These are phyloP conservation scores for Cercospora zeina DNA, from an alignment of 2,329 filamentous ascomycete species.

Conservation along the genomic window DNA sequence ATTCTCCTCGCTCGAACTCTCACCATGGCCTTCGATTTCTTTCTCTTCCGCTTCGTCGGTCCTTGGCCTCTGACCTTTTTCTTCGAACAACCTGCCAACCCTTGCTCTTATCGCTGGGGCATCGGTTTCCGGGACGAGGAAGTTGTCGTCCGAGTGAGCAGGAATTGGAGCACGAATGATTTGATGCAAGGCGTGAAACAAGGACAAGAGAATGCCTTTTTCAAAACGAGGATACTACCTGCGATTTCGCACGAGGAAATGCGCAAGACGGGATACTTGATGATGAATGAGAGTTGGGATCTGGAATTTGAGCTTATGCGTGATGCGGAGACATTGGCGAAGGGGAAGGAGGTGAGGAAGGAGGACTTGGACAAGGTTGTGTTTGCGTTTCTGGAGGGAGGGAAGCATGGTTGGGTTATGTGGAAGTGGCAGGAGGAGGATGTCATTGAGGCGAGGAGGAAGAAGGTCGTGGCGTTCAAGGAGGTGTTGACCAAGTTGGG, in stretches of 20 bases:
- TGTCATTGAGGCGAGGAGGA: constrained; percentile 62
- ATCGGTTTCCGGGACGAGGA: constrained; percentile 78
- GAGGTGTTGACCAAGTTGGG: constrained; percentile 72
- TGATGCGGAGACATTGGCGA: constrained; percentile 67
- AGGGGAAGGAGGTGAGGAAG: constrained; percentile 58
- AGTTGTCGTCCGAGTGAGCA: constrained; percentile 76
- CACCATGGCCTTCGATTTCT: constrained; percentile 74
- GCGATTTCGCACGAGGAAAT: constrained; percentile 69
- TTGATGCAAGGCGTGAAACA: constrained; percentile 55
- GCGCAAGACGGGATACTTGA: constrained; percentile 81
- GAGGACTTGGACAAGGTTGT: constrained; percentile 71
- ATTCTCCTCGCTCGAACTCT: constrained; percentile 61
- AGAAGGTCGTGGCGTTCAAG: constrained; percentile 78
- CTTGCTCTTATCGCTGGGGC: constrained; percentile 69
- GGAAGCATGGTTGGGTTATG: constrained; percentile 60
- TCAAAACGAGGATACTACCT: constrained; percentile 63
- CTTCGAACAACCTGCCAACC: constrained; percentile 62
- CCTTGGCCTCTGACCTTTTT: constrained; percentile 56
- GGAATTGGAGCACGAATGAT: constrained; percentile 67
- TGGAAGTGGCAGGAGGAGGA: constrained; percentile 46
- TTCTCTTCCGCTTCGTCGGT: constrained; percentile 47
- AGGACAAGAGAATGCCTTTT: constrained; percentile 55
- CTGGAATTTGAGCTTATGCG: constrained; percentile 83
- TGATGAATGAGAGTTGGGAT: constrained; percentile 84
- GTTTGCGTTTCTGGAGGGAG: constrained; percentile 66